Percentiles rank a stretch among this genome's conserved stretches.
phyloP scores from a whole-genome alignment of 208 protist genomes.

The Trypanosoma avium region DNA sequence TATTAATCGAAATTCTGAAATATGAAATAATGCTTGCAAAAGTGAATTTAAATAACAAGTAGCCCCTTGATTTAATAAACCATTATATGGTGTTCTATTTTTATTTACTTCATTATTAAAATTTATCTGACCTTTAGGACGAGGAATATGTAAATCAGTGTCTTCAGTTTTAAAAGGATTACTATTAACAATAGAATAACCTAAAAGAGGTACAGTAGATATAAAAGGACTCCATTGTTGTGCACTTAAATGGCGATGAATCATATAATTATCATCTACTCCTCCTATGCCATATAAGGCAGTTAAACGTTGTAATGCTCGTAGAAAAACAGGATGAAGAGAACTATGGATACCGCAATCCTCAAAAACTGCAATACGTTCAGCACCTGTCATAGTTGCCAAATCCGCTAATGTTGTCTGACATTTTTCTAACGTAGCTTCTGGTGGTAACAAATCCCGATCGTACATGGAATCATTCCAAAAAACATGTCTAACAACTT shows the following conservation, averaged over 20 bases:
- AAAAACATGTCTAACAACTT: slow-evolving; percentile 77
- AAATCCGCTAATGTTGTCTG: slow-evolving; percentile 59
- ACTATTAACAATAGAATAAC: slow-evolving; percentile 64
- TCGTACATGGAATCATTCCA: slow-evolving; percentile 75
- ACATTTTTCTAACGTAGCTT: slow-evolving; percentile 61
- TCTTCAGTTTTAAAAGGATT: slow-evolving; percentile 31
- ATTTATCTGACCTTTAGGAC: slow-evolving; percentile 5
- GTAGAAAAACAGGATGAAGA: slow-evolving; percentile 76
- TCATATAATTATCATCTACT: slow-evolving; percentile 58
- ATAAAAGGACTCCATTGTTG: slow-evolving; percentile 62
- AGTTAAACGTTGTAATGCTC: slow-evolving; percentile 77
- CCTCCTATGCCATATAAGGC: slow-evolving; percentile 43
- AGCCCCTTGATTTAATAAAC: slow-evolving; percentile 89
- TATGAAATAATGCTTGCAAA: slow-evolving; percentile 89
- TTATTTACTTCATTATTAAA: slow-evolving; percentile 21
- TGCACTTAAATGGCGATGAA: slow-evolving; percentile 75
- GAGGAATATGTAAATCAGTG: neutral
- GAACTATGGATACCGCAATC: slow-evolving; percentile 71
- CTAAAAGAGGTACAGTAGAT: slow-evolving; percentile 47
- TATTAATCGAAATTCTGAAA: slow-evolving; percentile 76
- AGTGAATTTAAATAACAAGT: slow-evolving; percentile 94
- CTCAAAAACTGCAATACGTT: slow-evolving; percentile 63
- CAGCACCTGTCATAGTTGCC: slow-evolving; percentile 69
- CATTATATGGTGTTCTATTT: slow-evolving; percentile 41
- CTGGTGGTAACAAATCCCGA: slow-evolving; percentile 56